Percentiles rank a stretch among this genome's conserved stretches.
These are phyloP conservation scores for Macrophomina tecta DNA, from an alignment of 2,329 filamentous ascomycete genomes.

Conservation along the genomic window DNA sequence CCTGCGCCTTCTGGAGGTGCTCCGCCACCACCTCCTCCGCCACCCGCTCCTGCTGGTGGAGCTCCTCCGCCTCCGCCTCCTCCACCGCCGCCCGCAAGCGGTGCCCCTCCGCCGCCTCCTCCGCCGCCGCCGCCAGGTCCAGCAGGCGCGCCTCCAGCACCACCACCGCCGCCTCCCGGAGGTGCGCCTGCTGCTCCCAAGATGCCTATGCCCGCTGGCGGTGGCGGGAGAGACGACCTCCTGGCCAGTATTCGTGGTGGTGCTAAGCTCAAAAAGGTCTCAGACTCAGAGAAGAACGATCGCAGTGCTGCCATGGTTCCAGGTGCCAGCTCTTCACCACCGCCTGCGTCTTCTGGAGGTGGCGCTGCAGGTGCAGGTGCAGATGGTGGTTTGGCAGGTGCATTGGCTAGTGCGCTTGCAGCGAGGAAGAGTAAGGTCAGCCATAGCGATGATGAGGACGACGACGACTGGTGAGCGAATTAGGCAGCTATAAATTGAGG, in stretches of 20 bases:
- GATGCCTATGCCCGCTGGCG: slow-evolving; percentile 48
- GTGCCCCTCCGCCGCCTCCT: slow-evolving; percentile 48
- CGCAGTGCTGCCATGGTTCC: slow-evolving; percentile 69
- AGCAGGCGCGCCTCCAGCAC: slow-evolving; percentile 41
- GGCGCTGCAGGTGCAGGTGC: slow-evolving; percentile 43
- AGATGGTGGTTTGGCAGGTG: slow-evolving; percentile 51
- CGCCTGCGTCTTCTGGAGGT: slow-evolving; percentile 57
- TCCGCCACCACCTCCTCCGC: slow-evolving; percentile 33
- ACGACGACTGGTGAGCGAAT: slow-evolving; percentile 70
- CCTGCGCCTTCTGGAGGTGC: slow-evolving; percentile 37
- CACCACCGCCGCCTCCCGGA: slow-evolving; percentile 43
- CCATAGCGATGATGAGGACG: slow-evolving; percentile 81
- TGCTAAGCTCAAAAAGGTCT: slow-evolving; percentile 74
- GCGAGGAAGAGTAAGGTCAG: slow-evolving; percentile 92
- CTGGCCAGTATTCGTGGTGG: slow-evolving; percentile 74
- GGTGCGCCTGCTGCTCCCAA: slow-evolving; percentile 35
- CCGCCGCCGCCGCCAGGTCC: slow-evolving; percentile 38
- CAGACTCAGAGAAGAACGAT: slow-evolving; percentile 72
- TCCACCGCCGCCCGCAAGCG: slow-evolving; percentile 39
- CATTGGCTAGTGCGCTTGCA: slow-evolving; percentile 80
- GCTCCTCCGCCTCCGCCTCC: slow-evolving; percentile 38
- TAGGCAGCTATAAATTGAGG: too few relatives aligned
- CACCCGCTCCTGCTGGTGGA: slow-evolving; percentile 47
- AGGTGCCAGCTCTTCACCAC: slow-evolving; percentile 46
- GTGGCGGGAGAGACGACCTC: slow-evolving; percentile 63